A percentile compares a stretch with the other conserved stretches of the same genome.
These are phyloP conservation scores for Pichia thaimueangensis DNA, from an alignment of 805 yeast species.

Conservation along the genomic window DNA sequence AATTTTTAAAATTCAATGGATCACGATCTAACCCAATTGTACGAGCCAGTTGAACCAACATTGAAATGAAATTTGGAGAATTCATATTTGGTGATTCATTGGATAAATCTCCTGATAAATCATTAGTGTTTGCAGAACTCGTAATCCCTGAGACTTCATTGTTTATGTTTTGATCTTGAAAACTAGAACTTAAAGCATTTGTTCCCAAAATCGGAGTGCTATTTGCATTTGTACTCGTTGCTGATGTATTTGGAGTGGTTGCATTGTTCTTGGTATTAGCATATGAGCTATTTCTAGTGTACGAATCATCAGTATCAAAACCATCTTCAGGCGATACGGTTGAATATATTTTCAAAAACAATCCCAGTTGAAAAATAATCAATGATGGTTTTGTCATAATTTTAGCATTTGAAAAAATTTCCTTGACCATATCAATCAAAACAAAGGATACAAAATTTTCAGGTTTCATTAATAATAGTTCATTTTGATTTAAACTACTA, in stretches of 20 bases:
- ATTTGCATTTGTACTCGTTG: neutral
- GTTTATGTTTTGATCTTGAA: neutral
- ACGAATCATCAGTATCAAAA: constrained; percentile 36
- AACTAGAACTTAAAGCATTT: neutral
- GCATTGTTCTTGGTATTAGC: constrained; percentile 11
- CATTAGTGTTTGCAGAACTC: constrained; percentile 22
- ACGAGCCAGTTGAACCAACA: constrained; percentile 38
- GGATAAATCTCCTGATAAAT: constrained; percentile 31
- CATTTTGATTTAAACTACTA: constrained; percentile 27
- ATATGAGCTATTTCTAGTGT: constrained; percentile 28
- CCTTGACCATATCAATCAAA: constrained; percentile 39
- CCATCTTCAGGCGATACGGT: constrained; percentile 55
- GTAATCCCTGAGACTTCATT: neutral
- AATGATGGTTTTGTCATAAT: constrained; percentile 40
- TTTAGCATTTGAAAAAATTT: constrained; percentile 36
- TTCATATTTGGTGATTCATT: constrained; percentile 33
- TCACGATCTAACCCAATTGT: constrained; percentile 45
- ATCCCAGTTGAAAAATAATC: constrained; percentile 52
- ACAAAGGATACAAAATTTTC: constrained; percentile 37
- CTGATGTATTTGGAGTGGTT: constrained; percentile 11
- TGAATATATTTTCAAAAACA: constrained; percentile 50
- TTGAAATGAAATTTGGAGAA: constrained; percentile 29
- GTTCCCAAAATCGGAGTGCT: neutral
- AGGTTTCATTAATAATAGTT: constrained; percentile 30
- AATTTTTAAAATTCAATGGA: constrained; percentile 36